Base-by-base conservation (phyloP, 1,284 basidiomycete genomes). In the Malassezia sympodialis region DNA sequence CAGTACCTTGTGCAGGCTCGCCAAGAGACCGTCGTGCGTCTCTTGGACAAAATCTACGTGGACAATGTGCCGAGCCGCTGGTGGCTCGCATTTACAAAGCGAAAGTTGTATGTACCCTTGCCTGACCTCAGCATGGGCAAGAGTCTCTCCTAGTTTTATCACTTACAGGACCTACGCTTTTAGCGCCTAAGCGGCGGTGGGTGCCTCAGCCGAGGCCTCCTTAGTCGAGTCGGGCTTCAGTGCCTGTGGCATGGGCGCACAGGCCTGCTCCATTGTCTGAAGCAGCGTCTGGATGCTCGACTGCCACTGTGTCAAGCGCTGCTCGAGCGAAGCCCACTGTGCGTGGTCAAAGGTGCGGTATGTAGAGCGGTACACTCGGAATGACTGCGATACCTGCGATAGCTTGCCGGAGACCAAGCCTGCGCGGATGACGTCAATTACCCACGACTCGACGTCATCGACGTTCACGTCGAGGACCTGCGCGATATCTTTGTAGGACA, bases 1-100 rank as follows among this genome's bases (percentile, higher is more conserved):
- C 83, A 85, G 64, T 98, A 98, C 78, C 80, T 99, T 52, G 84
- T 83, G 5, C 94, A 99, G 77, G 86, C 86, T 3, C 83, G 94
- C 47, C 88, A 91, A 76, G 94, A 99, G 76, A 80, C 91, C 23
- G 87, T 89, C 15, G 79, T 83, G 12, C 83, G 94, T 39, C 77
- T 99, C 51, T 82, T 90, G 30, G 90, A 94, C 68, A 82, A 84
- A 54, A 79, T 99, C 37, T 99, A 96, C 76, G 60, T 67, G 80
- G 91, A 78, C 82, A 86, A 45, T 83, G 89, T 86, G 73, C 90
- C 94, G 1, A 94, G 87, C 81, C 98, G 98, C 77, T 99, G 93
- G 93, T 99, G 94, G 94, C 90, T 98, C 86, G 86, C 88, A 32
- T 99, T 98, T 83, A 91, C 69, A 4, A 74, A 74, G 69, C 59